These are phyloP conservation scores for Penicillium psychrofluorescens DNA, from an alignment of 495 filamentous ascomycete genomes.

Conservation along the genomic window DNA sequence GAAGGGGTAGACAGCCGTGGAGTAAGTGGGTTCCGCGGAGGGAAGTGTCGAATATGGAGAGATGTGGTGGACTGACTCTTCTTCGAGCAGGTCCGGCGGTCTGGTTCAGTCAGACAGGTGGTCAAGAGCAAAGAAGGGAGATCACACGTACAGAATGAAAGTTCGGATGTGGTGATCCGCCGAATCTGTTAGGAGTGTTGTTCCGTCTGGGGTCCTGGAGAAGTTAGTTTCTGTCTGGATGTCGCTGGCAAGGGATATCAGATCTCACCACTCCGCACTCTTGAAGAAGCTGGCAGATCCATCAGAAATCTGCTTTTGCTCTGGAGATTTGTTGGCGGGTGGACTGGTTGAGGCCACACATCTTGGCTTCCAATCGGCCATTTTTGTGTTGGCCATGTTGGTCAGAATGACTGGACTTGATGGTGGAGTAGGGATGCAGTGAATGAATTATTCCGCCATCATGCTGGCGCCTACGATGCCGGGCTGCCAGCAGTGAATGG, in stretches of 20 bases:
- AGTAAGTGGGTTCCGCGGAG: constrained; percentile 63
- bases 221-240: too few relatives aligned
- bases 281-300: constrained; percentile 40
- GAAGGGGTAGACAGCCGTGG: constrained; percentile 64
- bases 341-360: constrained; percentile 25
- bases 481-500: too few relatives aligned
- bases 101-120: constrained; percentile 12
- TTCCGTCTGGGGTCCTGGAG: constrained; percentile 71
- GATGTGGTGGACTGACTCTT: constrained; percentile 42
- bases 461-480: too few relatives aligned
- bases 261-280: constrained; percentile 49
- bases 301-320: too few relatives aligned
- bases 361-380: constrained; percentile 10
- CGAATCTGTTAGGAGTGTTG: constrained; percentile 66
- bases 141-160: constrained; percentile 54
- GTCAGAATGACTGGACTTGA: not conserved
- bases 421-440: too few relatives aligned
- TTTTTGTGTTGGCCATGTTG: constrained; percentile 6
- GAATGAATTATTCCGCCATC: too few relatives aligned
- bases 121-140: not conserved
- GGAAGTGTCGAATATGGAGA: constrained; percentile 52
- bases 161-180: constrained; percentile 60
- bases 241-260: constrained; percentile 9
- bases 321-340: too few relatives aligned
- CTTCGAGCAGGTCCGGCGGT: constrained; percentile 62